Evolutionary conservation across 768 basidiomycete genomes (phyloP).

Genomic region (Hemileccinum rubropunctum): DNA sequence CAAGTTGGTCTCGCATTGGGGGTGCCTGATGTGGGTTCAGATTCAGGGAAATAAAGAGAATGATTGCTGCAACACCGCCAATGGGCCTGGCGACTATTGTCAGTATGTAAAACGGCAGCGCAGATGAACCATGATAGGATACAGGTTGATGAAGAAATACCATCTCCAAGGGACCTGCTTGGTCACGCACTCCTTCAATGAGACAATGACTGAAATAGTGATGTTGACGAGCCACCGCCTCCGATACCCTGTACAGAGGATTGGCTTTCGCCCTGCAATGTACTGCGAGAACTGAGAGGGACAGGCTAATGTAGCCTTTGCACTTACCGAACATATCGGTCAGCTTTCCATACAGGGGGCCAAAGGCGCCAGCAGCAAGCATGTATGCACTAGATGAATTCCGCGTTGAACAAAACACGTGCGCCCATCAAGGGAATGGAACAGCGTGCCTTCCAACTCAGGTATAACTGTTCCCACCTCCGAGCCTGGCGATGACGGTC

Average conservation of each 20-base stretch:
- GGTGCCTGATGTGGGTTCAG: slow-evolving; percentile 68
- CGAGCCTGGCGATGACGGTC: slow-evolving; percentile 62
- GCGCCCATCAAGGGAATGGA: background rate
- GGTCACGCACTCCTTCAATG: slow-evolving; percentile 61
- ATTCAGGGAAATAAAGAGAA: slow-evolving; percentile 74
- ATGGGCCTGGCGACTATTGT: slow-evolving; percentile 52
- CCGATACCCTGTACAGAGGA: slow-evolving; percentile 83
- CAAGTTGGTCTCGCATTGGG: slow-evolving; percentile 54
- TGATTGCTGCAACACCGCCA: slow-evolving; percentile 57
- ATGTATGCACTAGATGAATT: slow-evolving; percentile 60
- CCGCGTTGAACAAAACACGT: background rate
- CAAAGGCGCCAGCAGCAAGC: slow-evolving; percentile 61
- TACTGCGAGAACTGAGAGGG: background rate
- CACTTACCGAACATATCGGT: slow-evolving; percentile 51
- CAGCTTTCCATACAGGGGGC: slow-evolving; percentile 76
- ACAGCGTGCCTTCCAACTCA: slow-evolving; percentile 66
- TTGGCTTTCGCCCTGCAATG: slow-evolving; percentile 59
- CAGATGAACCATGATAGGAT: slow-evolving; percentile 15
- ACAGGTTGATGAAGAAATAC: slow-evolving; percentile 82
- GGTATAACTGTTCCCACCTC: slow-evolving; percentile 61
- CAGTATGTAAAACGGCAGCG: background rate
- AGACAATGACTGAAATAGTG: slow-evolving; percentile 78
- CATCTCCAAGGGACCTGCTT: slow-evolving; percentile 81
- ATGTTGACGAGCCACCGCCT: slow-evolving; percentile 79
- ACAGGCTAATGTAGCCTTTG: background rate